phyloP scores from a whole-genome alignment of 2,329 filamentous ascomycete species.

The Byssochlamys sp. region DNA sequence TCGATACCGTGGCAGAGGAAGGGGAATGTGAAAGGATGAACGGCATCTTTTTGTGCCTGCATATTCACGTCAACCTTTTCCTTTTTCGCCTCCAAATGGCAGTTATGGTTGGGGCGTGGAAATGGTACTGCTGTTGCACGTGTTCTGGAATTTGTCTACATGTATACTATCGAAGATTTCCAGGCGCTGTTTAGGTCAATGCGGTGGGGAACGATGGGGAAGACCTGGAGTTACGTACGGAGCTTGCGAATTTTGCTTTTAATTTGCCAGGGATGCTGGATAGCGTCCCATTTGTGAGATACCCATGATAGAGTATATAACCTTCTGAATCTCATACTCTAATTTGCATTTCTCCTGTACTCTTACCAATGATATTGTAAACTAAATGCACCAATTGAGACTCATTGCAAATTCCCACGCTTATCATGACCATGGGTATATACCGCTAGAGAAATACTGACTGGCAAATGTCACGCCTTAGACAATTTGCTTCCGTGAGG shows the following conservation, averaged over 20 bases:
- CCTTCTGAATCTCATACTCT: neutral
- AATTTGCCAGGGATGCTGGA: neutral
- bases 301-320: neutral
- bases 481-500: no score
- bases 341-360: neutral
- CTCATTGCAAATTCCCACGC: no score
- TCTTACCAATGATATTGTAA: neutral
- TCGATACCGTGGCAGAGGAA: conserved; percentile 38
- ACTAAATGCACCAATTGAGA: no score
- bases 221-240: neutral
- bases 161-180: neutral
- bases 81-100: neutral
- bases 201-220: neutral
- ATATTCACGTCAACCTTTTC: neutral
- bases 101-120: neutral
- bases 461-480: no score
- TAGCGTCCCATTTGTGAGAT: neutral
- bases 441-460: no score
- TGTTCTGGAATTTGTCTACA: neutral
- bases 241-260: neutral
- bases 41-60: neutral
- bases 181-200: neutral
- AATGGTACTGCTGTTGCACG: neutral
- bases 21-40: conserved; percentile 19
- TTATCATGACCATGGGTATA: no score